A percentile compares a stretch with the other conserved stretches of the same genome.
These are phyloP conservation scores for Xylariales sp. DNA, from an alignment of 2,329 filamentous ascomycete genomes.

Conservation along the genomic window DNA sequence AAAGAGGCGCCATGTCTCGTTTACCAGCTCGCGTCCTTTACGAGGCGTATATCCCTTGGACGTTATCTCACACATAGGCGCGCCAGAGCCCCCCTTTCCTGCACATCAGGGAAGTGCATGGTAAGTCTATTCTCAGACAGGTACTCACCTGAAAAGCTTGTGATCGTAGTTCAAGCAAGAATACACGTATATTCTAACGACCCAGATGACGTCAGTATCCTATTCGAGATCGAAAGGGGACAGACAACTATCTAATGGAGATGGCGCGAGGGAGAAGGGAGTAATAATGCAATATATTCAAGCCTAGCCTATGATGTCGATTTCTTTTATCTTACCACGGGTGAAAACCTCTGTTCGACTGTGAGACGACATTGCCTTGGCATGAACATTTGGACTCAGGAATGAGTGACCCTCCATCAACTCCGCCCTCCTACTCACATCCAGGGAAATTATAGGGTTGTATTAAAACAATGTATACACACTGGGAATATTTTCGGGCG, in stretches of 20 bases:
- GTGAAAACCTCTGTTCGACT: no score
- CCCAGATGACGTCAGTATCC: not conserved
- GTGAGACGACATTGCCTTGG: no score
- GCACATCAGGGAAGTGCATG: not conserved
- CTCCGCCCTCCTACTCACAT: no score
- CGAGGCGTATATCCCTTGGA: constrained; percentile 2
- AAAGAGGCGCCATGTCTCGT: not conserved
- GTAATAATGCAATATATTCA: not conserved
- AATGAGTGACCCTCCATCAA: no score
- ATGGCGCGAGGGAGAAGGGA: not conserved
- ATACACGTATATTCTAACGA: not conserved
- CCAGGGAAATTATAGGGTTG: no score
- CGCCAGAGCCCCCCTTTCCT: constrained; percentile 1
- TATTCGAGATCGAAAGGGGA: not conserved
- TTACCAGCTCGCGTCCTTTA: not conserved
- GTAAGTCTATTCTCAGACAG: constrained; percentile 1
- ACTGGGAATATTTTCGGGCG: no score
- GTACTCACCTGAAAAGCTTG: constrained; percentile 2
- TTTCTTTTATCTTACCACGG: no score
- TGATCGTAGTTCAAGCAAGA: not conserved
- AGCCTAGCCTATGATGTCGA: no score
- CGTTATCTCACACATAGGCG: constrained; percentile 28
- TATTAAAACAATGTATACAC: no score
- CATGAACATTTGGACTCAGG: no score
- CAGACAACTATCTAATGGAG: not conserved